Conservation (phyloP, 768 basidiomycete genomes). For the Leccinum broughii region DNA sequence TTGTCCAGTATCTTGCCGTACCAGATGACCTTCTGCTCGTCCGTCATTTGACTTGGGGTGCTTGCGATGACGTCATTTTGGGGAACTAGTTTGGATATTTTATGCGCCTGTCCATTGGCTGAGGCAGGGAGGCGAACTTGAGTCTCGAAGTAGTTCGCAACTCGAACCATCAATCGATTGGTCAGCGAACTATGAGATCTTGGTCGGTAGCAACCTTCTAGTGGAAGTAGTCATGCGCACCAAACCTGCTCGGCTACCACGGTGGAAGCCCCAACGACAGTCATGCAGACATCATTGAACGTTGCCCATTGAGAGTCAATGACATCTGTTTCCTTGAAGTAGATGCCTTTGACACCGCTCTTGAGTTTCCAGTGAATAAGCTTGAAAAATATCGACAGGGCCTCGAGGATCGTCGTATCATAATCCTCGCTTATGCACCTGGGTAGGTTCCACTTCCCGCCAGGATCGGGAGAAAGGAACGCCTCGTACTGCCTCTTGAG, state of each 20-base stretch:
- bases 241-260: constrained; percentile 95
- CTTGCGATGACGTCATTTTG: constrained; percentile 40
- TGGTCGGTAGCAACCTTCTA: not conserved
- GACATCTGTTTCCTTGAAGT: constrained; percentile 98
- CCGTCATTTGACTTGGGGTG: constrained; percentile 58
- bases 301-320: constrained; percentile 96
- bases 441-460: constrained; percentile 85
- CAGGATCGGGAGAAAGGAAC: constrained; percentile 85
- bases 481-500: constrained; percentile 93
- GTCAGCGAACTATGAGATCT: constrained; percentile 69
- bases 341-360: constrained; percentile 85
- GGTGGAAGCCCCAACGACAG: constrained; percentile 81
- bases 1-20: constrained; percentile 92
- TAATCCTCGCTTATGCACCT: constrained; percentile 89
- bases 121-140: constrained; percentile 78
- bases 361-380: constrained; percentile 96
- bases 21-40: constrained; percentile 84
- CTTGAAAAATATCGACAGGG: constrained; percentile 86
- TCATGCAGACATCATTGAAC: constrained; percentile 88
- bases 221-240: constrained; percentile 44
- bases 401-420: constrained; percentile 85
- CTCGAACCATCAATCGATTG: constrained; percentile 89
- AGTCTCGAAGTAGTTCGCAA: constrained; percentile 92
- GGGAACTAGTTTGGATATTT: constrained; percentile 35
- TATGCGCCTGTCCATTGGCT: constrained; percentile 31